phyloP scores from a whole-genome alignment of 441 rosid genomes.

The Arabidopsis lyrata region DNA sequence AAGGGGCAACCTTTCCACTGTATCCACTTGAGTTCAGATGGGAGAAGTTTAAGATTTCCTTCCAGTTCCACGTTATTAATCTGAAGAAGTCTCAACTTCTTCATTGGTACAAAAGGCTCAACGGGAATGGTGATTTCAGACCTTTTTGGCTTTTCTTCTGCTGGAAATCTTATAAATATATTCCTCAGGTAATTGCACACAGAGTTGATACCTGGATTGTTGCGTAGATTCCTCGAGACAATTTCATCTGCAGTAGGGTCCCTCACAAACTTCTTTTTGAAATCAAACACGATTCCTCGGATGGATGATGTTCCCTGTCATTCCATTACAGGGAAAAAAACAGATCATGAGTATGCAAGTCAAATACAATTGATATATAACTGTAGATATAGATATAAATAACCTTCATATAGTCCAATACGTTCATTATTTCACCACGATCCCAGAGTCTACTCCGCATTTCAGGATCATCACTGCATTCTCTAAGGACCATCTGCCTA shows the following conservation, averaged over 20 bases:
- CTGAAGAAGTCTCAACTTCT: slow-evolving; percentile 63
- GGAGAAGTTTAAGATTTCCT: slow-evolving; percentile 60
- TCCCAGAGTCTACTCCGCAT: slow-evolving; percentile 69
- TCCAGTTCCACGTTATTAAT: slow-evolving; percentile 56
- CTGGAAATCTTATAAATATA: slow-evolving; percentile 19
- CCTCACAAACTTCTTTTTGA: slow-evolving; percentile 33
- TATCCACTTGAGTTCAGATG: slow-evolving; percentile 64
- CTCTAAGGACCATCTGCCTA: slow-evolving; percentile 53
- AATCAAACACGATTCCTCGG: slow-evolving; percentile 60
- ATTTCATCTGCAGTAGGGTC: slow-evolving; percentile 20
- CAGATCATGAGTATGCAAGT: slow-evolving; percentile 6
- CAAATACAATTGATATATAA: neutral
- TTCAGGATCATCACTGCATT: slow-evolving; percentile 43
- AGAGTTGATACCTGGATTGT: slow-evolving; percentile 32
- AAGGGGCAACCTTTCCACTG: slow-evolving; percentile 72
- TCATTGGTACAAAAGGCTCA: slow-evolving; percentile 52
- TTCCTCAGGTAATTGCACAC: slow-evolving; percentile 33
- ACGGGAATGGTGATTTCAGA: slow-evolving; percentile 44
- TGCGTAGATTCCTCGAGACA: slow-evolving; percentile 19
- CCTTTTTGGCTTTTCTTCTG: slow-evolving; percentile 27
- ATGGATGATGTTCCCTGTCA: slow-evolving; percentile 60
- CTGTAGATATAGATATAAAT: slow-evolving; percentile 44
- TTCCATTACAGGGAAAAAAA: slow-evolving; percentile 7
- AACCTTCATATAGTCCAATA: slow-evolving; percentile 44
- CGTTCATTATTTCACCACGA: slow-evolving; percentile 49